Evolutionary conservation across 2,329 filamentous ascomycete species (phyloP).

Genomic region (Aspergillus sclerotialis): DNA sequence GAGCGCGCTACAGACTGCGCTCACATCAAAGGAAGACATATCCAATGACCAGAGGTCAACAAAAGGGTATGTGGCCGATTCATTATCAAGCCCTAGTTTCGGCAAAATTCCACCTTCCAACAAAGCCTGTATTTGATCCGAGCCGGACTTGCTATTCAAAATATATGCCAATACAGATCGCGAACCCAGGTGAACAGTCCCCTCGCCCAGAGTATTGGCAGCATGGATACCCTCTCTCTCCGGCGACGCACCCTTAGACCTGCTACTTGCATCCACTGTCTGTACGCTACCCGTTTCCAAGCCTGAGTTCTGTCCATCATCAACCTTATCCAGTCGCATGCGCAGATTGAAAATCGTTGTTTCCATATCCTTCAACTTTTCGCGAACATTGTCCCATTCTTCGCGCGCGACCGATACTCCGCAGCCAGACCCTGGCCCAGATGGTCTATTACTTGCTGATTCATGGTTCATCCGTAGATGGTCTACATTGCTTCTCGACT

Average conservation of each 20-base stretch:
- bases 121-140: constrained; percentile 45
- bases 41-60: constrained; percentile 59
- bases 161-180: constrained; percentile 57
- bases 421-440: constrained; percentile 9
- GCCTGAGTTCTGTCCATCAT: constrained; percentile 19
- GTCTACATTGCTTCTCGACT: constrained; percentile 12
- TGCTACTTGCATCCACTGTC: constrained; percentile 22
- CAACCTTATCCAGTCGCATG: constrained; percentile 30
- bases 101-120: constrained; percentile 56
- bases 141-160: constrained; percentile 46
- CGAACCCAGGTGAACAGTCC: constrained; percentile 56
- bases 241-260: constrained; percentile 27
- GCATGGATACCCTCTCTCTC: constrained; percentile 54
- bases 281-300: constrained; percentile 24
- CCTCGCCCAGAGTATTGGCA: constrained; percentile 52
- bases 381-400: constrained; percentile 39
- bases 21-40: constrained; percentile 50
- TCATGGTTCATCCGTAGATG: constrained; percentile 19
- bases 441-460: constrained; percentile 9
- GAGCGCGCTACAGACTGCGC: constrained; percentile 52
- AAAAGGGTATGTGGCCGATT: constrained; percentile 59
- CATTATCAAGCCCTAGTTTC: constrained; percentile 57
- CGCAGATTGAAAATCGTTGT: constrained; percentile 33
- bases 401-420: constrained; percentile 35
- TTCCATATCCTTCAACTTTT: constrained; percentile 37